These are phyloP conservation scores for Globisporangium sylvaticum DNA, from an alignment of 352 stramenopile species.

Conservation along the genomic window DNA sequence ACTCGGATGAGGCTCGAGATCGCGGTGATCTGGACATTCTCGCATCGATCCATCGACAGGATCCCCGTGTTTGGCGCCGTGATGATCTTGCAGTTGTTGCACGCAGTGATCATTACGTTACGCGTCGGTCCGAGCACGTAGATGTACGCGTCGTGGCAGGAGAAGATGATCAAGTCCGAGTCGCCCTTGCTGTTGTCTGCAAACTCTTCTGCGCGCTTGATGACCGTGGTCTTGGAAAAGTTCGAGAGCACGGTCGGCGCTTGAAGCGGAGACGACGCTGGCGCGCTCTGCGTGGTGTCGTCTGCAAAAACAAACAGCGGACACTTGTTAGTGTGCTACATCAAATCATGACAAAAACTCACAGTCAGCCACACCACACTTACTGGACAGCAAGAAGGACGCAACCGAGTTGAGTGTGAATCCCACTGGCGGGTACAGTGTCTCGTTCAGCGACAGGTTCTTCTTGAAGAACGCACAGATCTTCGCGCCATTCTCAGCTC, in stretches of 20 bases:
- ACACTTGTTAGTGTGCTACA: background rate
- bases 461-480: slow-evolving; percentile 76
- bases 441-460: slow-evolving; percentile 72
- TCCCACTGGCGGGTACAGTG: slow-evolving; percentile 69
- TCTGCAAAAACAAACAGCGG: background rate
- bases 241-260: slow-evolving; percentile 56
- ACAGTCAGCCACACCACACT: background rate
- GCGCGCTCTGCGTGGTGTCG: background rate
- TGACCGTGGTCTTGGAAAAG: slow-evolving; percentile 69
- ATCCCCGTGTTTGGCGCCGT: slow-evolving; percentile 92
- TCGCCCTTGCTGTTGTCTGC: slow-evolving; percentile 29
- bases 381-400: slow-evolving; percentile 16
- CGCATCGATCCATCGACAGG: slow-evolving; percentile 92
- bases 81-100: slow-evolving; percentile 95
- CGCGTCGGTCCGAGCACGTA: slow-evolving; percentile 94
- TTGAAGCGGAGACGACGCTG: slow-evolving; percentile 8
- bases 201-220: slow-evolving; percentile 74
- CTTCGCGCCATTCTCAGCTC: slow-evolving; percentile 51
- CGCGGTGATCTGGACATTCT: slow-evolving; percentile 88
- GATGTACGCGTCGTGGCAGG: slow-evolving; percentile 92
- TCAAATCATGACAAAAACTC: background rate
- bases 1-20: slow-evolving; percentile 87
- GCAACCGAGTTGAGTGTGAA: slow-evolving; percentile 44
- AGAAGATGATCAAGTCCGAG: slow-evolving; percentile 82
- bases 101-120: slow-evolving; percentile 91